Conservation (phyloP, 202 grass and related monocot genomes). For the Elaeis oleifera region DNA sequence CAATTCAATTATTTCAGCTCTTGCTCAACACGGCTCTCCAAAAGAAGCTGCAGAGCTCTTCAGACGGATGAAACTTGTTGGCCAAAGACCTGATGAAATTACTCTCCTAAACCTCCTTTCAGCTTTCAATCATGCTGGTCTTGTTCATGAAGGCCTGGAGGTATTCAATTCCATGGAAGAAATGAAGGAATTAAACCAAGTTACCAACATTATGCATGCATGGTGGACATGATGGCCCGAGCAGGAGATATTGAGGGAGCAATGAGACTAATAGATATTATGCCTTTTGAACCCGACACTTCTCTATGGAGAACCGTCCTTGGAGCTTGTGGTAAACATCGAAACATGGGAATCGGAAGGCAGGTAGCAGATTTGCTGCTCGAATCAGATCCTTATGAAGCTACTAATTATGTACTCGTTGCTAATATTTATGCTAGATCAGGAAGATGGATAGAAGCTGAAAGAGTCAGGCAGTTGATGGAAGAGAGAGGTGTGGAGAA, state of each 20-base stretch:
- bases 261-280: background rate
- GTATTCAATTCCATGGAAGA: conserved; percentile 3
- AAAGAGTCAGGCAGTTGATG: conserved; percentile 2
- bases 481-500: conserved; percentile 11
- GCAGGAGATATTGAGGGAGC: conserved; percentile 6
- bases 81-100: conserved; percentile 1
- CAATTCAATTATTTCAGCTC: conserved; percentile 39
- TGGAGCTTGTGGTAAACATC: conserved; percentile 17
- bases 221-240: conserved; percentile 13
- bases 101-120: conserved; percentile 8
- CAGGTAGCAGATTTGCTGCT: conserved; percentile 10
- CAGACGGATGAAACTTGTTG: background rate
- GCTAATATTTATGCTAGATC: conserved; percentile 10
- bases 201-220: conserved; percentile 13
- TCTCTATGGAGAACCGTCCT: conserved; percentile 12
- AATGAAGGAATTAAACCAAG: background rate
- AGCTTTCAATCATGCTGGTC: conserved; percentile 12
- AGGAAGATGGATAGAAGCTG: conserved; percentile 5
- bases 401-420: conserved; percentile 10
- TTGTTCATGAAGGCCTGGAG: background rate
- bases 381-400: background rate
- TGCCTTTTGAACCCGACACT: conserved; percentile 4
- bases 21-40: conserved; percentile 27
- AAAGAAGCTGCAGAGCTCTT: conserved; percentile 10
- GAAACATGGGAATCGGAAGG: background rate